Evolutionary conservation across 352 stramenopile genomes (phyloP), one percentile per base, ranked within the genome.

Genomic region (Phytopythium ostracodes): DNA sequence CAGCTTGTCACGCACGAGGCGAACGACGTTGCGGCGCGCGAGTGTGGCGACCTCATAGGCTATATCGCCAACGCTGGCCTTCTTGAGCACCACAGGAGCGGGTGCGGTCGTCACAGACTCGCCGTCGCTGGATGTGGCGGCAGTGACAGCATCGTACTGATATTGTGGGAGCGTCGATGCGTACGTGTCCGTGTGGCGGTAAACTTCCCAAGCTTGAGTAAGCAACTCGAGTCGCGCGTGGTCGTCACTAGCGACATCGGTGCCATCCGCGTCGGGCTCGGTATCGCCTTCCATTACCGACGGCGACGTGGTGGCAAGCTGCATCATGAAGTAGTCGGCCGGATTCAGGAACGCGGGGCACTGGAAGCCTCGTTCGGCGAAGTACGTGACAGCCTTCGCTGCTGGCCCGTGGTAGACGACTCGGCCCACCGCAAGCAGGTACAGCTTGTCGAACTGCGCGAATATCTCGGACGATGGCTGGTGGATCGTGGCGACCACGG

Each of bases 401-500:
- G 65, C 70, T 22, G 63, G 65, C n/a, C 78, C 74, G 51, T 83
- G 66, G 67, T 80, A 88, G 17, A 79, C 70, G 1, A 71, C 62
- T 18, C 50, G 27, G 5, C 78, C 76, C 20, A 70, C 72, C n/a
- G 63, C 67, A 1, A 88, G 62, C 58, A 88, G 54, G 50, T 79
- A 81, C 4, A 87, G 66, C 50, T 73, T 56, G 58, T 87, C 77
- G 35, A 84, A 81, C 7, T 76, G 54, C 40, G 53, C 53, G 52
- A 77, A 82, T 1, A 80, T 35, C 54, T 81, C 67, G 0, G 72
- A 87, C 51, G 79, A 89, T 17, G 88, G 88, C 65, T 87, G 74
- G 52, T 96, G 88, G 72, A 97, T 96, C 1, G 91, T 91, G 18
- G 85, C 77, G 31, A 97, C 71, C n/a, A 97, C 75, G 3, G 84